Base-by-base conservation (phyloP, 2,329 filamentous ascomycete genomes). In the Pezicula carpinea region DNA sequence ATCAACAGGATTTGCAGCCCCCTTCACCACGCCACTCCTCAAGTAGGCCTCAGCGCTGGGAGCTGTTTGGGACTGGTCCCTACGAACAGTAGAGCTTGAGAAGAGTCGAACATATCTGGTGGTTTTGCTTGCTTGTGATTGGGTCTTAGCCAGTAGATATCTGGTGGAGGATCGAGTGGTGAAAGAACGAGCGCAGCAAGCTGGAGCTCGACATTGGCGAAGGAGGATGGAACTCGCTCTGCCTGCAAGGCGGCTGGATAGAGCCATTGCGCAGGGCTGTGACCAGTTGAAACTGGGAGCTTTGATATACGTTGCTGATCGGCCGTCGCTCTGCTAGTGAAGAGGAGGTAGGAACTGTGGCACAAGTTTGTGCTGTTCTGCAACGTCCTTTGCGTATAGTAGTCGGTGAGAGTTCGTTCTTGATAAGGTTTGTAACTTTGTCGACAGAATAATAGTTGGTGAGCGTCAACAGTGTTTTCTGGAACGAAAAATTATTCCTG, bases 1-100 rank as follows among this genome's bases (percentile, higher is more conserved):
- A 66, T 96, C 82, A 43, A 96, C 85, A 46, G 87, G 73, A 61
- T 92, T 78, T 61, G 79, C 79, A 49, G 85, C 78, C 49, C 79
- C 84, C 68, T 90, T 87, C 65, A 96, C 84, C 50, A 83, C 86
- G 59, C 90, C 91, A 70, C 89, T 95, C 65, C 89, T 83, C 59
- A 96, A 75, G 69, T 96, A 96, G 53, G 91, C 88, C 71, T 91
- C 83, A 44, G 90, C 80, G 64, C 86, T 88, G 47, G 90, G 89
- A 44, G 88, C 85, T 55, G 82, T 74, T 68, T 93, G 80, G 40
- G 77, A 70, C 46, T 62, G 54, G 36, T 59, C 50, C 39, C 39
- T 51, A 34, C 46, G 50, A 32, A 58, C 39, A 5, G 48, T 46
- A 10, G 57, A 61, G 54, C 52, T 61, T 11, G 62, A 62, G 49